Evolutionary conservation across 192 early-diverging fungal genomes (phyloP), one percentile per base, ranked within the genome.

Genomic region (Chytriomyces sp.): DNA sequence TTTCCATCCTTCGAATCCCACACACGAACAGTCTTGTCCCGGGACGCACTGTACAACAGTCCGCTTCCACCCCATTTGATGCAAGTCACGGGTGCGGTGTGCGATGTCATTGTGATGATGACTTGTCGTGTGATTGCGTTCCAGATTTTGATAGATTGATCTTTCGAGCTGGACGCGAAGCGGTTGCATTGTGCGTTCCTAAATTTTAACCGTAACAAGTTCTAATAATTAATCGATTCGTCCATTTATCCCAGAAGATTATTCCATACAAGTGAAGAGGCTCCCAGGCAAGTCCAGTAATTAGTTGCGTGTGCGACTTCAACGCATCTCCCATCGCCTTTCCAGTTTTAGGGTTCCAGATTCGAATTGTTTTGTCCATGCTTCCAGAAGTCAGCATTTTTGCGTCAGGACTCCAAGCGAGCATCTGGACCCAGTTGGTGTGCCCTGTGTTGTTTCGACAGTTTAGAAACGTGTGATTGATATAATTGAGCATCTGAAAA

Each of bases 41-140:
- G 89, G 16, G 95, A 96, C 8, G 89, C 93, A 13, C 94, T 92
- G 84, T 99, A 99, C 60, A 99, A 88, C 60, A 94, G 85, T 0
- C 96, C 96, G 50, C 97, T 94, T 43, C 96, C 97, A 65, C 95
- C 97, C 96, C 97, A 99, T 79, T 94, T 94, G 18, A 98, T 91
- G 82, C 94, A 94, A 61, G 95, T 97, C 8, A 98, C 93, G 0
- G 96, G 93, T 0, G 92, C 93, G 0, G 96, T 99, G 81, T 99
- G 97, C 61, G 93, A 91, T 1, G 93, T 81, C 64, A 99, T 88
- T 2, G 93, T 90, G 44, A 96, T 88, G 35, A 94, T 61, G 64
- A 92, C 83, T 50, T 89, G 87, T 11, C 95, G 89, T 24, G 90
- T 81, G 18, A 84, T 85, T 0, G 93, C 91, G 82, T 99, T 93